Evolutionary conservation across 192 early-diverging fungal genomes (phyloP), one percentile per base, ranked within the genome.

Genomic region (Coemansia sp.): DNA sequence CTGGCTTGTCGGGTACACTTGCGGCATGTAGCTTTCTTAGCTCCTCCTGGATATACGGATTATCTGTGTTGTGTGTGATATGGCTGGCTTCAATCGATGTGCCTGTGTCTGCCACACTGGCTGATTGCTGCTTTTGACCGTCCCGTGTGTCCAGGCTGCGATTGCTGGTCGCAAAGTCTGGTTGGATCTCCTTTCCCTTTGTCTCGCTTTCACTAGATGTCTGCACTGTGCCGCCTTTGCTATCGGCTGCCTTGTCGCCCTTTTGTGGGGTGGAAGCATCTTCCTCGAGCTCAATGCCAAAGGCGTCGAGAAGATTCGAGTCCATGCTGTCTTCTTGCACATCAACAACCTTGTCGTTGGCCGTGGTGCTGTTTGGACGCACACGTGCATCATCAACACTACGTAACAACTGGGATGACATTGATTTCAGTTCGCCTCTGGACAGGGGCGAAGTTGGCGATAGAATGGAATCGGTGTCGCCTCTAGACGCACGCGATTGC

Each of bases 211-310:
- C 6, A 31, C 7, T 2, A 15, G 1, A 30, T 25, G 27, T 47
- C 25, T 42, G 41, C 20, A 41, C 56, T 34, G 25, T 10, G 30
- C 15, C 54, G 13, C 19, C 17, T 15, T 30, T 30, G 9, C 29
- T 30, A 19, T 33, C 30, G 17, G 17, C 30, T 8, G 14, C n/a
- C 3, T 25, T 25, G 4, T 19, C 23, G 30, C n/a, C 8, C 30
- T 54, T 9, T 17, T 17, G 28, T 17, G 28, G 29, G 11, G 29
- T 15, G 15, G 4, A 4, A 0, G 33, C 36, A 42, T 30, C 64
- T 61, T 29, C 64, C 33, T 85, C 83, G 41, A 77, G 65, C 65
- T 77, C 73, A 48, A 84, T 72, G 54, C 83, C 79, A 65, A 80
- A 85, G 19, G 57, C 82, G 36, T 74, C 79, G 44, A 69, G 73